These are phyloP conservation scores for Solanum arcanum DNA, from an alignment of 257 asterid species.

Conservation along the genomic window DNA sequence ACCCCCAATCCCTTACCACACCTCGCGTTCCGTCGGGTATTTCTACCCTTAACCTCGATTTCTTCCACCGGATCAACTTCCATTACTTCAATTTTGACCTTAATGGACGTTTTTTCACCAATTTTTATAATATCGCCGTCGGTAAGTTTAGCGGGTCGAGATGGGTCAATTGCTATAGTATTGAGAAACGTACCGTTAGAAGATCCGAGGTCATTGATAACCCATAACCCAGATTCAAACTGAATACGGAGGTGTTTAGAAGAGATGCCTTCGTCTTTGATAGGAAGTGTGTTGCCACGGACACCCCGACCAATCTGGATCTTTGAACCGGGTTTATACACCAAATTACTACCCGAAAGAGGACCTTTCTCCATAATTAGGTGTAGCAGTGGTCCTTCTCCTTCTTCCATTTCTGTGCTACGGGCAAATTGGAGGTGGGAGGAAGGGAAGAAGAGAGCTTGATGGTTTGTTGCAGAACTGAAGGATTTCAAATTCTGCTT, in stretches of 20 bases:
- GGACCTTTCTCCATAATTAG: constrained; percentile 56
- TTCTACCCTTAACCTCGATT: neutral
- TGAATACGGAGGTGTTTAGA: constrained; percentile 51
- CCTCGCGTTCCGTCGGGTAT: constrained; percentile 25
- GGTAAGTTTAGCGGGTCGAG: constrained; percentile 17
- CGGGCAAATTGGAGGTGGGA: neutral
- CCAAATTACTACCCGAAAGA: constrained; percentile 29
- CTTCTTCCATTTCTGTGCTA: constrained; percentile 5
- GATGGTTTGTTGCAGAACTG: neutral
- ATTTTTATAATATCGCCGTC: constrained; percentile 42
- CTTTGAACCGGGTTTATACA: constrained; percentile 24
- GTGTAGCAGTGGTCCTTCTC: constrained; percentile 24
- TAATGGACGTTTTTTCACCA: constrained; percentile 61
- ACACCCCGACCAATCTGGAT: constrained; percentile 53
- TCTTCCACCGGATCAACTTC: neutral
- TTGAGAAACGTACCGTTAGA: constrained; percentile 69
- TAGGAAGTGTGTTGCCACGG: constrained; percentile 51
- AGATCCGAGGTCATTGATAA: constrained; percentile 49
- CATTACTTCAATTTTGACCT: constrained; percentile 15
- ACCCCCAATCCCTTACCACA: constrained; percentile 14
- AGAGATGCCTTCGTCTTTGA: constrained; percentile 73
- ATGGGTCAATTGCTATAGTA: constrained; percentile 17
- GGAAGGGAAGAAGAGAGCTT: neutral
- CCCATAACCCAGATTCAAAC: constrained; percentile 28
- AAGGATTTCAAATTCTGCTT: neutral